Evolutionary conservation across 2,329 filamentous ascomycete genomes (phyloP).

Genomic region (Sclerotinia minor): DNA sequence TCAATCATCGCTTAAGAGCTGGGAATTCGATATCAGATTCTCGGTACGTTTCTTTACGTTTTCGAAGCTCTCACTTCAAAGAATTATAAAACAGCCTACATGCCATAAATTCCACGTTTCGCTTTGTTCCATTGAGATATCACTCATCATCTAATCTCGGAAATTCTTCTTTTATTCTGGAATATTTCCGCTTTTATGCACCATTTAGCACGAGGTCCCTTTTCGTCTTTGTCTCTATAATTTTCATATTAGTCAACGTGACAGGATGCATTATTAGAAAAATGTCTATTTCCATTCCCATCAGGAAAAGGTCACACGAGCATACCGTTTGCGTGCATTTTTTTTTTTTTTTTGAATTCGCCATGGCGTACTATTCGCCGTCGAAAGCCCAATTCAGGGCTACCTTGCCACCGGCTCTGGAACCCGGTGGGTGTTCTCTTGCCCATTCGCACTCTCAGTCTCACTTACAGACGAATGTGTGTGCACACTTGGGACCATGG

Average conservation of each 20-base stretch:
- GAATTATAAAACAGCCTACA: not conserved
- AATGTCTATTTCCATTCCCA: not conserved
- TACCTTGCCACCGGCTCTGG: not conserved
- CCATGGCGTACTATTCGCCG: constrained; percentile 1
- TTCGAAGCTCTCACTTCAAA: not conserved
- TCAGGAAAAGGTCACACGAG: not conserved
- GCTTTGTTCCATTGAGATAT: not conserved
- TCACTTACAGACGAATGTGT: not conserved
- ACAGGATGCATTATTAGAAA: not conserved
- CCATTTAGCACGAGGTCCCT: not conserved
- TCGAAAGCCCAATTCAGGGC: not conserved
- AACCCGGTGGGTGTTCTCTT: not conserved
- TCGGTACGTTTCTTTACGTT: constrained; percentile 1
- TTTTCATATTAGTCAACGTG: not conserved
- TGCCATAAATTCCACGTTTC: not conserved
- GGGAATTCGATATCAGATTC: not conserved
- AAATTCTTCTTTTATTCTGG: not conserved
- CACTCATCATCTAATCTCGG: too few species aligned
- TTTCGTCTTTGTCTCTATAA: constrained; percentile 8
- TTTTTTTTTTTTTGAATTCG: not conserved
- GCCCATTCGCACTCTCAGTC: not conserved
- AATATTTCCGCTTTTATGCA: not conserved
- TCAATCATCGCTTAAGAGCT: not conserved
- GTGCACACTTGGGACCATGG: constrained; percentile 11
- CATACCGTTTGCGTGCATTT: not conserved